Base-by-base conservation (phyloP, 257 asterid species). In the Scutellaria minor region DNA sequence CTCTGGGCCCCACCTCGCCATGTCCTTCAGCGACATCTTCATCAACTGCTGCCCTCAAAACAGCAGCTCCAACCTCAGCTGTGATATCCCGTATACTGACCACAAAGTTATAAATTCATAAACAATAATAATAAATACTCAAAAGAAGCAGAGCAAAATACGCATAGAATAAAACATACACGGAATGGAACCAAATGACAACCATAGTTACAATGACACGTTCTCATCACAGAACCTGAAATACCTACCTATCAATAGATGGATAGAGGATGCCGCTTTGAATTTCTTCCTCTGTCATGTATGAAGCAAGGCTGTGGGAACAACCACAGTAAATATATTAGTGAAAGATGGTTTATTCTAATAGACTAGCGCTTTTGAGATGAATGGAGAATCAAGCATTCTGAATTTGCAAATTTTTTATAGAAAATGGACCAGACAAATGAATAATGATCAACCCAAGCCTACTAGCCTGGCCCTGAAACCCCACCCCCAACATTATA, bases 51-150 rank as follows among this genome's bases (percentile, higher is more conserved):
- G 94, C 84, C 71, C 85, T 85, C 68, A 92, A 48, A 72, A 95
- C 98, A 37, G 97, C 96, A 48, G 97, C 99, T 74, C 96, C 98
- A 39, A 95, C 99, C 83, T 89, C 93, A 41, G 95, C 97, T 40
- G 99, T 95, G 64, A 95, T 92, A 63, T 88, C 93, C 61, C 99
- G 84, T 76, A 95, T 95, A 54, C 99, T 95, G 93, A 20, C 72
- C 77, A 67, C 15, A 53, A 68, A 75, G 72, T n/a, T 50, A 60
- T 10, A 48, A 22, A 50, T 48, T 77, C 79, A 72, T 78, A n/a
- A 31, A 6, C 75, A 60, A 41, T 15, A n/a, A n/a, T 60, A 60
- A 39, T 12, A 12, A 31, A 4, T 31, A 31, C 37, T 3, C 37
- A 31, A 31, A 31, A 2, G 37, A 3, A 31, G 2, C 37, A 31